Percentiles rank a stretch among this genome's conserved stretches.
Evolutionary conservation across 192 early-diverging fungal genomes (phyloP).

Genomic region (Rhizophlyctis rosea): DNA sequence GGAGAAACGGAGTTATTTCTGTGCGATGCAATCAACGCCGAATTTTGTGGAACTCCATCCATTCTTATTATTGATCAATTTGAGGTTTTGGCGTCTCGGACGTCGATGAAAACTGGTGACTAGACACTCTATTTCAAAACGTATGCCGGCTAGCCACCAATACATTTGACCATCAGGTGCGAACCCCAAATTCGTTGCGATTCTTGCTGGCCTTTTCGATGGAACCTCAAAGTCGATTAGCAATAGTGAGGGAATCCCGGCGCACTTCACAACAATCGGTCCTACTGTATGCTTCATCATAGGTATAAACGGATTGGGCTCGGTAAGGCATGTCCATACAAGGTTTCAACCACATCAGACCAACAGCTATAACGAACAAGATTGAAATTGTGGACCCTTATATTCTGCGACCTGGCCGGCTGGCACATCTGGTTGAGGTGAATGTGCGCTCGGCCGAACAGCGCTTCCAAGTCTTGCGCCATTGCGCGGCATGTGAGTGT

Average conservation of each 20-base stretch:
- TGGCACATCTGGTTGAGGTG: slow-evolving; percentile 48
- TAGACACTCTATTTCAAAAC: background rate
- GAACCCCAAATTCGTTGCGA: background rate
- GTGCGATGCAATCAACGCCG: background rate
- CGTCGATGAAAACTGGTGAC: background rate
- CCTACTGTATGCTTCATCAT: background rate
- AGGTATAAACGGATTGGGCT: background rate
- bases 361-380: slow-evolving; percentile 49
- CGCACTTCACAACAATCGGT: background rate
- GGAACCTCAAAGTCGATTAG: background rate
- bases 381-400: slow-evolving; percentile 46
- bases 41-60: background rate
- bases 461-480: slow-evolving; percentile 5
- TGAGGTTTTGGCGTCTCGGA: background rate
- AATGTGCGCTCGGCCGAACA: slow-evolving; percentile 37
- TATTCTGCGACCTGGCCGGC: slow-evolving; percentile 57
- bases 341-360: background rate
- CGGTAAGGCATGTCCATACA: background rate
- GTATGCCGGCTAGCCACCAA: background rate
- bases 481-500: slow-evolving; percentile 1
- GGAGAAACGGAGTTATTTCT: background rate
- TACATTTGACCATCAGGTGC: background rate
- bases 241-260: background rate
- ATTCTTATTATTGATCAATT: background rate
- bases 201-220: background rate